These are phyloP conservation scores for Globisporangium ultimum DNA, from an alignment of 352 stramenopile species.

Conservation along the genomic window DNA sequence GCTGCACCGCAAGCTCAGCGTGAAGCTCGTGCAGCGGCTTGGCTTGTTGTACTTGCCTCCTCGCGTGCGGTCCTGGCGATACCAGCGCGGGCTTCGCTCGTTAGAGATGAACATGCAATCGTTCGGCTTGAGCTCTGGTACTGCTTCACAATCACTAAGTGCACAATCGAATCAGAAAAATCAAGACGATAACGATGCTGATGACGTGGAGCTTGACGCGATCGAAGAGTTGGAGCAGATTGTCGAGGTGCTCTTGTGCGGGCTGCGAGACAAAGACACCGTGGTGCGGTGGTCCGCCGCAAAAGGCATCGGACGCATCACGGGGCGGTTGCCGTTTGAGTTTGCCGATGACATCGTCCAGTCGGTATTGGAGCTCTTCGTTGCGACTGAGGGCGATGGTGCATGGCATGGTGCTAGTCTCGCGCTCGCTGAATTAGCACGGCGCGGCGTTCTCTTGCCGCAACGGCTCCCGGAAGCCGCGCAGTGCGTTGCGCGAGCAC, in stretches of 20 bases:
- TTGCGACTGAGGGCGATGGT: conserved; percentile 89
- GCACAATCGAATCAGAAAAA: not conserved
- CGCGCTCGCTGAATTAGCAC: conserved; percentile 93
- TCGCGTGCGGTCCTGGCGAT: conserved; percentile 94
- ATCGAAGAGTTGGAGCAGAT: conserved; percentile 98
- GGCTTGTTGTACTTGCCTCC: conserved; percentile 94
- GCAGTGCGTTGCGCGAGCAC: conserved; percentile 87
- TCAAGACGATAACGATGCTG: conserved; percentile 21
- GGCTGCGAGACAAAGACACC: conserved; percentile 93
- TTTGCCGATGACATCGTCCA: conserved; percentile 97
- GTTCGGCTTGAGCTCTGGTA: conserved; percentile 20
- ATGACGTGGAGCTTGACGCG: conserved; percentile 66
- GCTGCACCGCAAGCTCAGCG: conserved; percentile 91
- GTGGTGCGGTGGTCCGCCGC: conserved; percentile 98
- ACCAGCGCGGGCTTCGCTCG: conserved; percentile 91
- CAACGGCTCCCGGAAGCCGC: conserved; percentile 89
- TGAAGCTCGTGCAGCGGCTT: conserved; percentile 96
- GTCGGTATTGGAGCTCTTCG: conserved; percentile 93
- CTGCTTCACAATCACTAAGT: not conserved
- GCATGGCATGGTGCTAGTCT: conserved; percentile 98
- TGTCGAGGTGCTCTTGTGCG: conserved; percentile 89
- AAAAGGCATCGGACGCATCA: conserved; percentile 98
- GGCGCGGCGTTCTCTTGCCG: conserved; percentile 94
- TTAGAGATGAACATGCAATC: conserved; percentile 91
- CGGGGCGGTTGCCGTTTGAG: conserved; percentile 89